phyloP scores from a whole-genome alignment of 352 stramenopile genomes.

The Phytophthora tubulina region DNA sequence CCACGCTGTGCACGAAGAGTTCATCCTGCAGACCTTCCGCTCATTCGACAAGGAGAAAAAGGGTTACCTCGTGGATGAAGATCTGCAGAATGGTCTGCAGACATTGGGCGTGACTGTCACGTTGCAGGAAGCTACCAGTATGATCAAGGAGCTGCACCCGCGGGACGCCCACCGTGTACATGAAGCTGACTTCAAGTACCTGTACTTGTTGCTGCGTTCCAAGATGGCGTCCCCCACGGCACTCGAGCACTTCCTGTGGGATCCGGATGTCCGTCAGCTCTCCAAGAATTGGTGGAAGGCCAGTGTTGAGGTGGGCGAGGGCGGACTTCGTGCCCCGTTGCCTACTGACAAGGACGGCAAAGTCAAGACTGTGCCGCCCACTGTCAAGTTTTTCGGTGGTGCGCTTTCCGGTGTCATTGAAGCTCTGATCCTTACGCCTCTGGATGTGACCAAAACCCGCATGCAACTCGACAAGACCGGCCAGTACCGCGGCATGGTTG shows the following conservation, averaged over 20 bases:
- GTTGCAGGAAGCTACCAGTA: constrained; percentile 74
- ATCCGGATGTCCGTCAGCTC: constrained; percentile 83
- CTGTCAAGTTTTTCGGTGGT: constrained; percentile 84
- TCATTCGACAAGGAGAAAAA: constrained; percentile 75
- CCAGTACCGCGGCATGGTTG: constrained; percentile 89
- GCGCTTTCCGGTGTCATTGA: constrained; percentile 89
- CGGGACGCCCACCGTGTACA: constrained; percentile 71
- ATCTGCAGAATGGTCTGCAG: constrained; percentile 73
- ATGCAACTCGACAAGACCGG: constrained; percentile 90
- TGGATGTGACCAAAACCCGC: constrained; percentile 92
- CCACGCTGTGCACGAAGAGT: constrained; percentile 75
- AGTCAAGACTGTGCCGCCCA: constrained; percentile 74
- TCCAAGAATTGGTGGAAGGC: constrained; percentile 91
- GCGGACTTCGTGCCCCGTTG: constrained; percentile 71
- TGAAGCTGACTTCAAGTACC: constrained; percentile 84
- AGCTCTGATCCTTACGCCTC: constrained; percentile 83
- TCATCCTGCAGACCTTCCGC: constrained; percentile 80
- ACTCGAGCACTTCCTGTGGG: constrained; percentile 85
- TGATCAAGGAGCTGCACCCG: constrained; percentile 83
- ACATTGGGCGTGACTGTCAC: constrained; percentile 75
- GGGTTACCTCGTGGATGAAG: constrained; percentile 73
- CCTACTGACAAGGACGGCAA: constrained; percentile 52
- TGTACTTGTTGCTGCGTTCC: constrained; percentile 83
- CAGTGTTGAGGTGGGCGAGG: constrained; percentile 84
- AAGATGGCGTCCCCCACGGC: constrained; percentile 76